These are phyloP conservation scores for Dendrobium officinale DNA, from an alignment of 106 monocot genomes.

Conservation along the genomic window DNA sequence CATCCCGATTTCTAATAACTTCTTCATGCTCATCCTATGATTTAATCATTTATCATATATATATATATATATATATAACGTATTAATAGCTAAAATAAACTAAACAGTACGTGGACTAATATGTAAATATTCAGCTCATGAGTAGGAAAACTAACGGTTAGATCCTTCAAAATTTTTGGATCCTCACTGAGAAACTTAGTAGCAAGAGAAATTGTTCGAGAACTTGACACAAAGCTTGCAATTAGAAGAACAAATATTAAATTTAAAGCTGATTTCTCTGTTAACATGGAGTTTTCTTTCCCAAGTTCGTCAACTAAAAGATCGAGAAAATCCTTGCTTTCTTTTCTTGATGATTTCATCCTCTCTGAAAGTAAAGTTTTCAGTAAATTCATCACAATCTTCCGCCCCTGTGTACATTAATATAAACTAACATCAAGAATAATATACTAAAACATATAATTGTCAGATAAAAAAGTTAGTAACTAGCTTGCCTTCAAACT, in stretches of 20 bases:
- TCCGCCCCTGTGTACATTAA: conserved; percentile 17
- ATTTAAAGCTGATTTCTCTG: conserved; percentile 39
- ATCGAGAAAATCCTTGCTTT: conserved; percentile 38
- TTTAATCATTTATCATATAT: not conserved
- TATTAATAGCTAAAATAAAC: no score
- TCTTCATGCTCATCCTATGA: conserved; percentile 41
- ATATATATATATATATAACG: no score
- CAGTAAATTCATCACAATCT: conserved; percentile 44
- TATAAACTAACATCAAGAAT: no score
- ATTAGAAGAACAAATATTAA: conserved; percentile 53
- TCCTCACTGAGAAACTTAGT: conserved; percentile 37
- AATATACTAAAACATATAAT: no score
- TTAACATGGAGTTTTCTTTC: conserved; percentile 31
- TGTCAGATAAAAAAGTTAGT: no score
- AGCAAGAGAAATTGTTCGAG: conserved; percentile 27
- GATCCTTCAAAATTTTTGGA: conserved; percentile 23
- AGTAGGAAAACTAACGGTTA: conserved; percentile 9
- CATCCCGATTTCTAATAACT: conserved; percentile 25
- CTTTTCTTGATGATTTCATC: conserved; percentile 12
- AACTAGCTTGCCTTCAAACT: conserved; percentile 13
- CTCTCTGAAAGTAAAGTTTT: conserved; percentile 29
- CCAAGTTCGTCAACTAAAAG: conserved; percentile 27
- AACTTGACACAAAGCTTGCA: conserved; percentile 41
- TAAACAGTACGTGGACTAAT: no score
- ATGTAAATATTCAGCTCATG: no score